phyloP scores from a whole-genome alignment of 176 grass and related monocot genomes.

The Zoysia japonica region DNA sequence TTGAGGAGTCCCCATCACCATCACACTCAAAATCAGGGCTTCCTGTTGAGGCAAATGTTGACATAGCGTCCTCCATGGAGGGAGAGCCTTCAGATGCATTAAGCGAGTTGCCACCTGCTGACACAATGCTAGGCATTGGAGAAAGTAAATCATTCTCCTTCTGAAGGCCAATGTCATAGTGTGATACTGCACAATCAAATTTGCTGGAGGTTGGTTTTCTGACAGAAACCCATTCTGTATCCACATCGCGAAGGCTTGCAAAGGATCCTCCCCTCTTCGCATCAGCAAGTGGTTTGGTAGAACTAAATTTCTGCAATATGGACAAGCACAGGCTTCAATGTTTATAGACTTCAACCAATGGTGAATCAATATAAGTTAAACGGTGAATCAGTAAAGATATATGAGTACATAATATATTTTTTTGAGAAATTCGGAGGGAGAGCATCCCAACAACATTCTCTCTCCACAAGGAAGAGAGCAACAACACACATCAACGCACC shows the following conservation, averaged over 20 bases:
- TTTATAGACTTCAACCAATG: background rate
- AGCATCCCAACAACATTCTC: too few species aligned
- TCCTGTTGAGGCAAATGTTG: conserved; percentile 66
- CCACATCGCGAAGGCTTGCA: conserved; percentile 21
- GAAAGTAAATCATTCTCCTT: conserved; percentile 24
- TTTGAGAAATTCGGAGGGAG: too few species aligned
- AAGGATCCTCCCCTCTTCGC: conserved; percentile 38
- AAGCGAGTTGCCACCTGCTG: conserved; percentile 4
- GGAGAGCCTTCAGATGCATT: conserved; percentile 14
- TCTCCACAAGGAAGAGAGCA: too few species aligned
- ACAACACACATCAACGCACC: too few species aligned
- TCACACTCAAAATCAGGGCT: conserved; percentile 59
- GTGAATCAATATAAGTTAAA: background rate
- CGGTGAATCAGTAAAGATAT: too few species aligned
- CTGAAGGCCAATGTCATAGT: background rate
- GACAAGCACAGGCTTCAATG: background rate
- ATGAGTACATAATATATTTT: too few species aligned
- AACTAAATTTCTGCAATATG: conserved; percentile 32
- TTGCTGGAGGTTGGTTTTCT: conserved; percentile 4
- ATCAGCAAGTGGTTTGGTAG: conserved; percentile 12
- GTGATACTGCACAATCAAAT: conserved; percentile 31
- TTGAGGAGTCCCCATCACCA: conserved; percentile 52
- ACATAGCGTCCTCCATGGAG: conserved; percentile 64
- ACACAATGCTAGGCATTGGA: conserved; percentile 15
- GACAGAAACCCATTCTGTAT: background rate